phyloP scores from a whole-genome alignment of 2,329 filamentous ascomycete species.

The Triangularia verruculosa region DNA sequence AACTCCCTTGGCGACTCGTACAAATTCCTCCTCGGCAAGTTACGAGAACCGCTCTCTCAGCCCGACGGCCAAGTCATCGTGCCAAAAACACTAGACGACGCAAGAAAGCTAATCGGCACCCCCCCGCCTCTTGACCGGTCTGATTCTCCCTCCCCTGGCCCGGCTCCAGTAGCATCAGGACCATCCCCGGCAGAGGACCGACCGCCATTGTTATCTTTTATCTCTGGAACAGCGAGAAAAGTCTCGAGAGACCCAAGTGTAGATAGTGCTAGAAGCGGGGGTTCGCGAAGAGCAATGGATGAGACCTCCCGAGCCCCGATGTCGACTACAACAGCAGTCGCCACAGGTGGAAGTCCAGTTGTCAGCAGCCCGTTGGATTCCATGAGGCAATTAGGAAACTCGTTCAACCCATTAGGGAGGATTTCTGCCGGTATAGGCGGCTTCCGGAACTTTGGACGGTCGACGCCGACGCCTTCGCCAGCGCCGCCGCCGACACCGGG shows the following conservation, averaged over 20 bases:
- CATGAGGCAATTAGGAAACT: slow-evolving; percentile 75
- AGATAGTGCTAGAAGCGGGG: slow-evolving; percentile 67
- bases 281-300: slow-evolving; percentile 42
- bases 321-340: slow-evolving; percentile 26
- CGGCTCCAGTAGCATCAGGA: slow-evolving; percentile 52
- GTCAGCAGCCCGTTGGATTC: slow-evolving; percentile 65
- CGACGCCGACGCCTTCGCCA: slow-evolving; percentile 40
- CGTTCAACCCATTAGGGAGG: slow-evolving; percentile 78
- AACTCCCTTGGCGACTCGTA: slow-evolving; percentile 89
- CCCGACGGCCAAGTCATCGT: slow-evolving; percentile 50
- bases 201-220: slow-evolving; percentile 57
- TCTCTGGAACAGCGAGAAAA: slow-evolving; percentile 60
- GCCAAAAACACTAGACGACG: slow-evolving; percentile 90
- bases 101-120: slow-evolving; percentile 79
- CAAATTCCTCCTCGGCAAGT: slow-evolving; percentile 84
- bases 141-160: slow-evolving; percentile 36
- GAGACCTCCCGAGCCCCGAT: neutral
- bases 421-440: slow-evolving; percentile 67
- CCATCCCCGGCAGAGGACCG: slow-evolving; percentile 42
- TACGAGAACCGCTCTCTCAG: slow-evolving; percentile 60
- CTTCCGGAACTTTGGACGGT: slow-evolving; percentile 71
- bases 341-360: slow-evolving; percentile 32
- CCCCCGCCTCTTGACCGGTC: slow-evolving; percentile 59
- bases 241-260: slow-evolving; percentile 66
- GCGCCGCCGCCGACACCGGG: slow-evolving; percentile 40